These are phyloP conservation scores for Alternaria triticimaculans DNA, from an alignment of 2,329 filamentous ascomycete genomes.

Conservation along the genomic window DNA sequence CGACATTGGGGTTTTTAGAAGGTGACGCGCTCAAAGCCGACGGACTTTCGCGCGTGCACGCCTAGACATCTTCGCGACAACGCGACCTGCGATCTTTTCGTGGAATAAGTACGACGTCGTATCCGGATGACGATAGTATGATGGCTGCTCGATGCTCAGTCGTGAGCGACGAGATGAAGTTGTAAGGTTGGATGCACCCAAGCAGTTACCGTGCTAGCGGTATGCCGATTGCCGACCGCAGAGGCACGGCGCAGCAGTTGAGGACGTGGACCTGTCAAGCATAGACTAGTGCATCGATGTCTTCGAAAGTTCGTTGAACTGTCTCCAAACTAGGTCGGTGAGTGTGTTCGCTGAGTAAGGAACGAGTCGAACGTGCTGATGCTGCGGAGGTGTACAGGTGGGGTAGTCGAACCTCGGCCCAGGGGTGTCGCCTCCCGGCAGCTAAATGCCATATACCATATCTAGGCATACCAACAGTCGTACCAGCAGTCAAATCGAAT, in stretches of 20 bases:
- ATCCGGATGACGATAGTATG: neutral
- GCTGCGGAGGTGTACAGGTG: conserved; percentile 8
- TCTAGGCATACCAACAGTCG: neutral
- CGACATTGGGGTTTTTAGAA: neutral
- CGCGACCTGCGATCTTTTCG: neutral
- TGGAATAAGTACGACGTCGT: neutral
- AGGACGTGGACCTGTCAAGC: neutral
- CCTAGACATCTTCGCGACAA: neutral
- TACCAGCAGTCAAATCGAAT: neutral
- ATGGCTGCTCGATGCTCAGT: neutral
- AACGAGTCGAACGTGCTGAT: conserved; percentile 8
- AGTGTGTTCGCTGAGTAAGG: neutral
- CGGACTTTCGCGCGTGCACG: neutral
- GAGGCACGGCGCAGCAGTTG: neutral
- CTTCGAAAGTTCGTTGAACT: neutral
- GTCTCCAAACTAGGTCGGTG: neutral
- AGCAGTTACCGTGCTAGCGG: neutral
- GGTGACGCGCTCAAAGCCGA: neutral
- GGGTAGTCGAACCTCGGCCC: conserved; percentile 21
- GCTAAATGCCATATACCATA: neutral
- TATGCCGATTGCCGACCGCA: neutral
- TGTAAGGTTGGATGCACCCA: neutral
- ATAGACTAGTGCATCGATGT: neutral
- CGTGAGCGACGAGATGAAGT: neutral
- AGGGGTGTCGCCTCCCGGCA: neutral